Evolutionary conservation across 768 basidiomycete species (phyloP).

Genomic region (Lentinula guzmanii): DNA sequence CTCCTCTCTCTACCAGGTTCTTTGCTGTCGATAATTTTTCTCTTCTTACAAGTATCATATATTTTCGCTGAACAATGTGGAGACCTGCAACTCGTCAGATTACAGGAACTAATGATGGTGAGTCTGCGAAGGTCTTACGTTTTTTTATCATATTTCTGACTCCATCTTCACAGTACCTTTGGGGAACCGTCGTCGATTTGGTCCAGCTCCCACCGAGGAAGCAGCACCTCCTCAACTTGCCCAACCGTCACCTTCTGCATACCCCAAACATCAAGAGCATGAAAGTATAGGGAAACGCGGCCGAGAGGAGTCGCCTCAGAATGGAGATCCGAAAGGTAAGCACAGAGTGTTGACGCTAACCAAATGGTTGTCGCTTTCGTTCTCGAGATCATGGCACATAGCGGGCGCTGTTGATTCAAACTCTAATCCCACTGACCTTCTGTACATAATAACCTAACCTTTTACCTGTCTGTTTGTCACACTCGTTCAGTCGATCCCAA

Average conservation of each 20-base stretch:
- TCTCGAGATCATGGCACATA: slow-evolving; percentile 17
- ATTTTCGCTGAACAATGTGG: slow-evolving; percentile 63
- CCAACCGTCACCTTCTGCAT: slow-evolving; percentile 82
- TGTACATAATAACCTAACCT: slow-evolving; percentile 51
- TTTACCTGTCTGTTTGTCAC: slow-evolving; percentile 31
- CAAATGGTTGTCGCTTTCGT: slow-evolving; percentile 18
- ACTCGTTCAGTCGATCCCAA: slow-evolving; percentile 68
- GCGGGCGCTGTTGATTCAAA: background rate
- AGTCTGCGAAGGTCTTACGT: slow-evolving; percentile 18
- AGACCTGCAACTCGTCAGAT: slow-evolving; percentile 85
- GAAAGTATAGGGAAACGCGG: slow-evolving; percentile 55
- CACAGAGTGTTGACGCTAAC: slow-evolving; percentile 27
- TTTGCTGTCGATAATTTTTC: background rate
- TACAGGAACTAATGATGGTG: slow-evolving; percentile 90
- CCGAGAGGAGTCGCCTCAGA: slow-evolving; percentile 61
- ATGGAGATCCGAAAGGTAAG: slow-evolving; percentile 74
- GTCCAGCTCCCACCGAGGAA: slow-evolving; percentile 81
- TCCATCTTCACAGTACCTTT: slow-evolving; percentile 56
- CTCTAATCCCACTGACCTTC: slow-evolving; percentile 31
- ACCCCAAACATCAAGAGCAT: slow-evolving; percentile 60
- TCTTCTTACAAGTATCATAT: slow-evolving; percentile 7
- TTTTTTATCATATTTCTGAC: slow-evolving; percentile 7
- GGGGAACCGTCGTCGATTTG: slow-evolving; percentile 86
- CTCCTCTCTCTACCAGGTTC: background rate
- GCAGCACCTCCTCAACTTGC: slow-evolving; percentile 77